Percentiles rank a stretch among this genome's conserved stretches.
Conservation (phyloP, 192 early-diverging fungal genomes). For the Coemansia sp. region DNA sequence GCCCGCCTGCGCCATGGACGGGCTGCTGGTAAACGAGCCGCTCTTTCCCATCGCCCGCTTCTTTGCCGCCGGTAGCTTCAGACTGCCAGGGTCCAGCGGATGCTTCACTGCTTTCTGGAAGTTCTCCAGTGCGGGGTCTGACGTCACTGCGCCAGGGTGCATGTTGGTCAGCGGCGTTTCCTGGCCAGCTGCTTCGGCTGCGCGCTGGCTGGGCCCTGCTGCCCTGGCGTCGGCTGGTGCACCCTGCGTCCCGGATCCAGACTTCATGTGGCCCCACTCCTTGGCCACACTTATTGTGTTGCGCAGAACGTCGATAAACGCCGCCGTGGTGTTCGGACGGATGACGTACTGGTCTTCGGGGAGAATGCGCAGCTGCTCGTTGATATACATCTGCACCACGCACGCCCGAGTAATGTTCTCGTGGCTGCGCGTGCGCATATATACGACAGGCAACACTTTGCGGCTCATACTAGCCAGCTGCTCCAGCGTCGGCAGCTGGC, state of each 20-base stretch:
- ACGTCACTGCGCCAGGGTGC: slow-evolving; percentile 43
- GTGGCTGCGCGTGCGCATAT: slow-evolving; percentile 22
- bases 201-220: slow-evolving; percentile 3
- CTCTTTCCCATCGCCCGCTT: slow-evolving; percentile 29
- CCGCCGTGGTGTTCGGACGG: slow-evolving; percentile 2
- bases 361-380: slow-evolving; percentile 42
- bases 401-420: slow-evolving; percentile 15
- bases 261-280: slow-evolving; percentile 33
- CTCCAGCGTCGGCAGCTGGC: slow-evolving; percentile 19
- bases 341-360: slow-evolving; percentile 38
- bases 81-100: slow-evolving; percentile 39
- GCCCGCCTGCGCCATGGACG: background rate
- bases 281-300: slow-evolving; percentile 24
- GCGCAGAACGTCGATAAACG: slow-evolving; percentile 10
- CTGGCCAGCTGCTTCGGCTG: background rate
- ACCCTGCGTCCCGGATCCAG: background rate
- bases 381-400: slow-evolving; percentile 17
- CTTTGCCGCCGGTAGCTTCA: slow-evolving; percentile 44
- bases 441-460: slow-evolving; percentile 28
- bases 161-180: slow-evolving; percentile 44
- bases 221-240: background rate
- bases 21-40: background rate
- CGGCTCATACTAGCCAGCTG: slow-evolving; percentile 7
- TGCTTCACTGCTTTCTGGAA: slow-evolving; percentile 52
- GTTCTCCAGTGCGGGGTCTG: slow-evolving; percentile 40